Evolutionary conservation across 1,284 basidiomycete genomes (phyloP).

Genomic region (Veloboletus limbatus): DNA sequence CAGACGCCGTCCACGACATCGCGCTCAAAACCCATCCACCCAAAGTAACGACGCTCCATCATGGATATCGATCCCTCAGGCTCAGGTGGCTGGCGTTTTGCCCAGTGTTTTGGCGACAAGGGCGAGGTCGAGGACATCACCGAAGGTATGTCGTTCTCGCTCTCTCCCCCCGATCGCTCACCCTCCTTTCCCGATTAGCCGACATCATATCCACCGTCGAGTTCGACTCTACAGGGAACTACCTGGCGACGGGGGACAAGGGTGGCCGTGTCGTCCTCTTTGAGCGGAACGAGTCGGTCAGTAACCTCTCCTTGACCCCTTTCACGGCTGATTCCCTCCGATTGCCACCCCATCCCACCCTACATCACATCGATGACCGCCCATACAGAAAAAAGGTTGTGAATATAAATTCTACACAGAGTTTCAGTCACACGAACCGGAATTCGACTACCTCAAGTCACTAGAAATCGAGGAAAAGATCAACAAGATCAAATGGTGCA

Average conservation of each 20-base stretch:
- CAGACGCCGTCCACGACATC: constrained; percentile 9
- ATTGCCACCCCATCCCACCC: constrained; percentile 16
- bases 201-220: constrained; percentile 99
- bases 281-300: constrained; percentile 94
- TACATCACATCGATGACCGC: neutral
- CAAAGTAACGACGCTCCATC: constrained; percentile 17
- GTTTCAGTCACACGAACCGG: constrained; percentile 99
- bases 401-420: constrained; percentile 99
- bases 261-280: constrained; percentile 98
- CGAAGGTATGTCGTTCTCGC: constrained; percentile 63
- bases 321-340: constrained; percentile 32
- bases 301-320: constrained; percentile 35
- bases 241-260: constrained; percentile 99
- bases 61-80: constrained; percentile 82
- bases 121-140: constrained; percentile 99
- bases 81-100: constrained; percentile 95
- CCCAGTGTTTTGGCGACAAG: constrained; percentile 99
- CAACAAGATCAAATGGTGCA: constrained; percentile 99
- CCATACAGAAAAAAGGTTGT: constrained; percentile 92
- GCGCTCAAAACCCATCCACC: constrained; percentile 13
- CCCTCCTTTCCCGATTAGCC: constrained; percentile 51
- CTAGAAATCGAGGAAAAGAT: constrained; percentile 99
- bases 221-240: constrained; percentile 99
- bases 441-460: constrained; percentile 99
- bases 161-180: constrained; percentile 26